Conservation (phyloP, 2,329 filamentous ascomycete genomes). For the Hypoxylon sp. region DNA sequence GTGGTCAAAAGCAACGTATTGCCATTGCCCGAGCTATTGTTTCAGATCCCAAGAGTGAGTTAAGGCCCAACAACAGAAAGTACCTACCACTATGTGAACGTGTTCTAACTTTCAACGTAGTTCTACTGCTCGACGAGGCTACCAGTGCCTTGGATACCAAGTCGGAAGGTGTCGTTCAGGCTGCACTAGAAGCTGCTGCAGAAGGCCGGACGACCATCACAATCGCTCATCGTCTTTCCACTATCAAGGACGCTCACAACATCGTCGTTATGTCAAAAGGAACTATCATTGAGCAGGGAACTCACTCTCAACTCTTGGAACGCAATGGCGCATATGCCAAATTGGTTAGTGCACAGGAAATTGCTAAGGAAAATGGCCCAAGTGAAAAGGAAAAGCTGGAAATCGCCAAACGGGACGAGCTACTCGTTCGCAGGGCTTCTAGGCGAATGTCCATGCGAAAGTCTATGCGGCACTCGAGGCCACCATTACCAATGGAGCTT, state of each 20-base stretch:
- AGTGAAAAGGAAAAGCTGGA: conserved; percentile 64
- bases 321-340: conserved; percentile 81
- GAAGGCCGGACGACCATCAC: conserved; percentile 93
- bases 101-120: conserved; percentile 47
- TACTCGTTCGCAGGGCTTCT: conserved; percentile 63
- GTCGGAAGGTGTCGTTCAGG: conserved; percentile 93
- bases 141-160: conserved; percentile 95
- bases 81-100: too few species aligned
- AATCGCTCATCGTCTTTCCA: conserved; percentile 94
- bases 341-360: conserved; percentile 89
- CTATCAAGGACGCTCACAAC: conserved; percentile 93
- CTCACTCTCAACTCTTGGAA: conserved; percentile 82
- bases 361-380: conserved; percentile 72
- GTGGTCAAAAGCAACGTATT: conserved; percentile 97
- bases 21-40: conserved; percentile 93
- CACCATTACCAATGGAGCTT: conserved; percentile 46
- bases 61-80: conserved; percentile 12
- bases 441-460: conserved; percentile 47
- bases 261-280: conserved; percentile 94
- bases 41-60: conserved; percentile 82
- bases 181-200: conserved; percentile 87
- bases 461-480: conserved; percentile 5
- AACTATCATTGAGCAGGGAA: conserved; percentile 91
- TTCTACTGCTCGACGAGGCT: conserved; percentile 93
- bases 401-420: conserved; percentile 64